Conservation (phyloP, 1,284 basidiomycete species). For the Tetrapyrgos nigripes region DNA sequence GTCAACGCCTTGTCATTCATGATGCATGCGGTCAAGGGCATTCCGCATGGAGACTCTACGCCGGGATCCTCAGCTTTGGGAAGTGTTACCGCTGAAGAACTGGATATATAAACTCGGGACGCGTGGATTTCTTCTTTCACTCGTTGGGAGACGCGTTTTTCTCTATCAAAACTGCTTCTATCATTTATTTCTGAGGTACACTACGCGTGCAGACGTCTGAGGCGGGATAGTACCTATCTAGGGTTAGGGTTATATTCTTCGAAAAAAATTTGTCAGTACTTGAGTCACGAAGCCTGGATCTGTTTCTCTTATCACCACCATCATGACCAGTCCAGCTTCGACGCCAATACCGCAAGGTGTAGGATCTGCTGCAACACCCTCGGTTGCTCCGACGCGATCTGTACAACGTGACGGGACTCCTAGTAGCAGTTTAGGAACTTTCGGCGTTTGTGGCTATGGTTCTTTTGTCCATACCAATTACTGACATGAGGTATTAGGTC, state of each 20-base stretch:
- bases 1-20: conserved; percentile 6
- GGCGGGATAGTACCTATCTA: neutral
- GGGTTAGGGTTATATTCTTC: neutral
- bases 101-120: neutral
- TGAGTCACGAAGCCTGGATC: conserved; percentile 6
- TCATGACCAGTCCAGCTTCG: conserved; percentile 19
- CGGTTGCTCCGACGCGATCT: conserved; percentile 63
- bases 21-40: neutral
- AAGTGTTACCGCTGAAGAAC: neutral
- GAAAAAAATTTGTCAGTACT: conserved; percentile 2
- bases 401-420: conserved; percentile 58
- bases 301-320: conserved; percentile 5
- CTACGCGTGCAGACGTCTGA: neutral
- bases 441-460: conserved; percentile 59
- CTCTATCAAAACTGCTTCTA: neutral
- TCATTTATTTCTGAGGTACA: too few relatives aligned
- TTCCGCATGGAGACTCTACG: neutral
- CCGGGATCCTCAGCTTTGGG: neutral
- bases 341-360: conserved; percentile 42
- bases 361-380: conserved; percentile 40
- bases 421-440: conserved; percentile 79
- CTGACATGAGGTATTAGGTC: conserved; percentile 55
- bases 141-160: neutral
- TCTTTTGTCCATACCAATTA: neutral
- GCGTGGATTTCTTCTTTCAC: neutral